These are phyloP conservation scores for Wickerhamomyces chaumierensis DNA, from an alignment of 805 yeast genomes.

Conservation along the genomic window DNA sequence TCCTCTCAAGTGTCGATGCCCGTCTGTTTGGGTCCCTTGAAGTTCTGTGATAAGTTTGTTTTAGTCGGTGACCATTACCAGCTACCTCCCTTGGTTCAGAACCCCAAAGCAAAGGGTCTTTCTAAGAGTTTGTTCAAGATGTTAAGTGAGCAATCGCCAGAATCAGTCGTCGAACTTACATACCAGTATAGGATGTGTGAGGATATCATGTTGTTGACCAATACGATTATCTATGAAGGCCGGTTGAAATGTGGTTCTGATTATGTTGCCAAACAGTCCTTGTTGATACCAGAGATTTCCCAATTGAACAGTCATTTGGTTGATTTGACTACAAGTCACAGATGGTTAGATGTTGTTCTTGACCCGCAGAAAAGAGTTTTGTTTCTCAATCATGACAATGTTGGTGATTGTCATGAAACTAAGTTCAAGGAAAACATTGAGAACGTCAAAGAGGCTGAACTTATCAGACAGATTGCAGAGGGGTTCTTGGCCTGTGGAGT, in stretches of 20 bases:
- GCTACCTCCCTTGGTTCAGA: constrained; percentile 76
- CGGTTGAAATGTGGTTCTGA: constrained; percentile 65
- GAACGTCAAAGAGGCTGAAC: constrained; percentile 60
- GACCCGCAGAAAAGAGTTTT: constrained; percentile 50
- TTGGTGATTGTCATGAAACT: constrained; percentile 44
- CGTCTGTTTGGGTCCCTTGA: constrained; percentile 75
- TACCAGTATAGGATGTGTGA: constrained; percentile 88
- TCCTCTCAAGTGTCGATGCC: constrained; percentile 96
- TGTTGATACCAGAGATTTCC: constrained; percentile 33
- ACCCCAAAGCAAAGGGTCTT: constrained; percentile 54
- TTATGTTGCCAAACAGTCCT: constrained; percentile 45
- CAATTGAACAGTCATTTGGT: constrained; percentile 4
- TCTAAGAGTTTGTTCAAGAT: constrained; percentile 68
- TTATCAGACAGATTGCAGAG: constrained; percentile 52
- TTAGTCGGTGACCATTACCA: constrained; percentile 97
- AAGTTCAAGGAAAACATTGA: constrained; percentile 55
- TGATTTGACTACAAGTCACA: neutral
- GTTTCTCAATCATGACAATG: constrained; percentile 68
- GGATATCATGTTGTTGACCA: constrained; percentile 79
- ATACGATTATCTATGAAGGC: constrained; percentile 67
- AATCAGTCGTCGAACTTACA: constrained; percentile 62
- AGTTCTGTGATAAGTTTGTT: constrained; percentile 67
- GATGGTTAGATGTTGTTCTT: constrained; percentile 52
- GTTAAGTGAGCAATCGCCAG: constrained; percentile 63
- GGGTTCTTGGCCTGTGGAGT: constrained; percentile 53